These are phyloP conservation scores for Lathyrus aphaca DNA, from an alignment of 306 rosid species.

Conservation along the genomic window DNA sequence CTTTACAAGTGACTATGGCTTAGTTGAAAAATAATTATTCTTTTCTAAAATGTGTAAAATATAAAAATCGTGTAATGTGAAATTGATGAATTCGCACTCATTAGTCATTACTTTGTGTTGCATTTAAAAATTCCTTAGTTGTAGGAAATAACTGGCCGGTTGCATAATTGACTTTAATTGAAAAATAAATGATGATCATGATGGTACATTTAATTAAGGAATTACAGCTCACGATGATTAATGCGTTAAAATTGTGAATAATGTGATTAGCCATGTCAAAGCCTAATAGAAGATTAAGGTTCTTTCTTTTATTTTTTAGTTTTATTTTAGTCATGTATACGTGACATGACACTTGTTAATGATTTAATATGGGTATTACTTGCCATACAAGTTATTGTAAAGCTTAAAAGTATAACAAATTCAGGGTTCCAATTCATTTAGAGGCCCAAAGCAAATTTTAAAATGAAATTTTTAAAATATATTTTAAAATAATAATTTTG, in stretches of 20 bases:
- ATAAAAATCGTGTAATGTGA: slow-evolving; percentile 24
- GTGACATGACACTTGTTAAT: too few species aligned
- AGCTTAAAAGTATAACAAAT: too few species aligned
- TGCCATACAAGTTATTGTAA: too few species aligned
- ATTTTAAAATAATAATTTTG: too few species aligned
- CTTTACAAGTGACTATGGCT: neutral
- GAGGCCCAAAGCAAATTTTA: too few species aligned
- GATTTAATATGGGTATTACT: too few species aligned
- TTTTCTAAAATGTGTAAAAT: neutral
- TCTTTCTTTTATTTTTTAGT: too few species aligned
- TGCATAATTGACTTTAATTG: slow-evolving; percentile 12
- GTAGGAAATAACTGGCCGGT: neutral
- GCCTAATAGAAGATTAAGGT: too few species aligned
- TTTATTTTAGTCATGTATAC: too few species aligned
- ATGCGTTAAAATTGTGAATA: neutral
- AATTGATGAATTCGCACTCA: neutral
- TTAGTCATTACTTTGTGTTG: neutral
- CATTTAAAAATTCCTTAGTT: neutral
- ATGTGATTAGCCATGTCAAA: too few species aligned
- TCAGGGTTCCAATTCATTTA: too few species aligned
- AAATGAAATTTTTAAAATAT: too few species aligned
- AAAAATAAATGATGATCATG: neutral
- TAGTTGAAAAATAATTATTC: slow-evolving; percentile 1
- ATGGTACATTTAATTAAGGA: slow-evolving; percentile 1
- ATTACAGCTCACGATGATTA: neutral